phyloP scores from a whole-genome alignment of 1,284 basidiomycete genomes.

The Cutaneotrichosporon cyanovorans region DNA sequence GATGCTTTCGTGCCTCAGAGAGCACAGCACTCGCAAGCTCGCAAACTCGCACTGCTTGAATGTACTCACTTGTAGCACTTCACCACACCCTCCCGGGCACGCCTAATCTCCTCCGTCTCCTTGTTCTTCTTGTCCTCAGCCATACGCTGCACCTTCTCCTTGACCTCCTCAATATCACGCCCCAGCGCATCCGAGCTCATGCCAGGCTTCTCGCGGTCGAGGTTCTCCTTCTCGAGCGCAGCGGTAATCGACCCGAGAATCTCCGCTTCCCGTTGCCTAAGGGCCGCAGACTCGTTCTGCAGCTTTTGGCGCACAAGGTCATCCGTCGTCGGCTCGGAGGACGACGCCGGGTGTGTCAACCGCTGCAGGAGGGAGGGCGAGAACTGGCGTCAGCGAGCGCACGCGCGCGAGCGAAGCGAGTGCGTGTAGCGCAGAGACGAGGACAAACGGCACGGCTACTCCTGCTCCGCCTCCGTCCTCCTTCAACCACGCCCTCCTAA shows the following conservation, averaged over 20 bases:
- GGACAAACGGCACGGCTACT: too few species aligned
- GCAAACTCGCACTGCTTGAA: background rate
- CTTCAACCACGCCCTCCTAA: conserved; percentile 4
- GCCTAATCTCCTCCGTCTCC: conserved; percentile 32
- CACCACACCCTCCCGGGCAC: conserved; percentile 35
- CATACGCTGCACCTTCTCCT: conserved; percentile 45
- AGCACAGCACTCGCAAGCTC: too few species aligned
- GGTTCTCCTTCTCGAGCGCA: conserved; percentile 46
- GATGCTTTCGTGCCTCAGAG: too few species aligned
- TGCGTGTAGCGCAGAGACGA: too few species aligned
- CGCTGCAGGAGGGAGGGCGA: conserved; percentile 39
- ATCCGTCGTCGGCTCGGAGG: conserved; percentile 21
- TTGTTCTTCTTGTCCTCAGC: conserved; percentile 26
- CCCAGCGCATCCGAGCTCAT: conserved; percentile 41
- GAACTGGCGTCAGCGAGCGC: conserved; percentile 27
- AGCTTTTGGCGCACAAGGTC: conserved; percentile 39
- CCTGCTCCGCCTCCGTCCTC: too few species aligned
- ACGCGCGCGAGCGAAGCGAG: too few species aligned
- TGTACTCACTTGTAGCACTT: conserved; percentile 44
- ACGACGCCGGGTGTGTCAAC: conserved; percentile 23
- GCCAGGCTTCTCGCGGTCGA: conserved; percentile 44
- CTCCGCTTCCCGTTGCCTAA: conserved; percentile 41
- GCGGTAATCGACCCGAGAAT: conserved; percentile 40
- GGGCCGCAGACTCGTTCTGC: conserved; percentile 38
- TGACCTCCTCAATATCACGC: conserved; percentile 45